phyloP scores from a whole-genome alignment of 495 filamentous ascomycete species.

The Penicillium chermesinum region DNA sequence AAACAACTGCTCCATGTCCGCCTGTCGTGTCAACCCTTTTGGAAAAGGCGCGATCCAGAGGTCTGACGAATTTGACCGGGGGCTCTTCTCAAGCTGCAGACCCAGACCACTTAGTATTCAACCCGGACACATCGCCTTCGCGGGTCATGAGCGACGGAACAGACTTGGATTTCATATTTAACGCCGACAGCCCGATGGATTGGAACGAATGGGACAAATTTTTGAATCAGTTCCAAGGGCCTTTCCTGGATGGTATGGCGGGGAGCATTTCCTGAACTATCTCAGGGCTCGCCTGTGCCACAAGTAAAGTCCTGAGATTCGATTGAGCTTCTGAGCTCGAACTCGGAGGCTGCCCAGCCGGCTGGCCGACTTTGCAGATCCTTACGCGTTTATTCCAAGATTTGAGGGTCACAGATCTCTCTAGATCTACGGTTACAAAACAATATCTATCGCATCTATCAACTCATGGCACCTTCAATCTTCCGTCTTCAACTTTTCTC shows the following conservation, averaged over 20 bases:
- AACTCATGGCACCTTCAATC: too few relatives aligned
- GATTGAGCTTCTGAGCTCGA: neutral
- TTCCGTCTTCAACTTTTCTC: neutral
- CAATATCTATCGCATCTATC: neutral
- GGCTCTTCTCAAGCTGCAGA: neutral
- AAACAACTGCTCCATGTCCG: conserved; percentile 23
- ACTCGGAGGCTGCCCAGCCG: neutral
- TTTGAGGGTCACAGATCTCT: too few relatives aligned
- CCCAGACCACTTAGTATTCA: conserved; percentile 1
- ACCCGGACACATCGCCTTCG: conserved; percentile 4
- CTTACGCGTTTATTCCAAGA: too few relatives aligned
- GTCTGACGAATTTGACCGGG: neutral
- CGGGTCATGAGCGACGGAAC: conserved; percentile 1
- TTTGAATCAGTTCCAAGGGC: conserved; percentile 26
- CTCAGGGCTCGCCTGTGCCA: neutral
- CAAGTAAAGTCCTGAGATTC: neutral
- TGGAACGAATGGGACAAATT: conserved; percentile 36
- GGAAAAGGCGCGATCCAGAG: neutral
- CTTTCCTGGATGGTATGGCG: conserved; percentile 18
- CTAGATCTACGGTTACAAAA: neutral
- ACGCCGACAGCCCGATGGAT: conserved; percentile 22
- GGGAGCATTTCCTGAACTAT: neutral
- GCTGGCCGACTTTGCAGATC: neutral
- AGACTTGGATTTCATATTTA: conserved; percentile 12
- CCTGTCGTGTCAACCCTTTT: conserved; percentile 12